phyloP scores from a whole-genome alignment of 2,329 filamentous ascomycete genomes.

The Microcyclosporella mali region DNA sequence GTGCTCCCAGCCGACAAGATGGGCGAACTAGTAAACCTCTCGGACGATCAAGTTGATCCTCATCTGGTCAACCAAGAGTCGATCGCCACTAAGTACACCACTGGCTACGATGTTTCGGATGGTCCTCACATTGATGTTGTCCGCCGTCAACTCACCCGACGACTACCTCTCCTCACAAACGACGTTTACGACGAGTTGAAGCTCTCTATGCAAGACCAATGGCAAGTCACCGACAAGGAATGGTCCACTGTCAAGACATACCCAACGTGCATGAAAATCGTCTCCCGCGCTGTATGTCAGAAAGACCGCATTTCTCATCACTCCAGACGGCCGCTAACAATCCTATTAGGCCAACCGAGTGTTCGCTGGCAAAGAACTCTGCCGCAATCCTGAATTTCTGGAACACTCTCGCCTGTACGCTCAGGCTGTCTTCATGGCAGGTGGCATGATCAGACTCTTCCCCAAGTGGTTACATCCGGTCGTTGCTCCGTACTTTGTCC shows the following conservation, averaged over 20 bases:
- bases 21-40: slow-evolving; percentile 14
- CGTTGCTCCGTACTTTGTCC: slow-evolving; percentile 10
- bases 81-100: slow-evolving; percentile 13
- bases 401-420: slow-evolving; percentile 17
- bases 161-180: slow-evolving; percentile 16
- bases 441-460: slow-evolving; percentile 14
- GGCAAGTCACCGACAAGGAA: slow-evolving; percentile 5
- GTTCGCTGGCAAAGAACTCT: slow-evolving; percentile 18
- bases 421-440: slow-evolving; percentile 15
- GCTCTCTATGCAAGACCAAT: slow-evolving; percentile 12
- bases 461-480: slow-evolving; percentile 14
- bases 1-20: slow-evolving; percentile 17
- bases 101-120: slow-evolving; percentile 7
- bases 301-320: too few species aligned
- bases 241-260: slow-evolving; percentile 14
- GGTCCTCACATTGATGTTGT: slow-evolving; percentile 18
- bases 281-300: slow-evolving; percentile 14
- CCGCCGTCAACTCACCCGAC: slow-evolving; percentile 18
- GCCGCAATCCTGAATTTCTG: slow-evolving; percentile 15
- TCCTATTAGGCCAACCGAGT: slow-evolving; percentile 20
- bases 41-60: slow-evolving; percentile 16
- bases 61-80: slow-evolving; percentile 9
- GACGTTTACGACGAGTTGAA: slow-evolving; percentile 20
- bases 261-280: slow-evolving; percentile 18
- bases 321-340: too few species aligned